A percentile compares a stretch with the other conserved stretches of the same genome.
phyloP scores from a whole-genome alignment of 352 stramenopile species.

The Phytopythium sindhum region DNA sequence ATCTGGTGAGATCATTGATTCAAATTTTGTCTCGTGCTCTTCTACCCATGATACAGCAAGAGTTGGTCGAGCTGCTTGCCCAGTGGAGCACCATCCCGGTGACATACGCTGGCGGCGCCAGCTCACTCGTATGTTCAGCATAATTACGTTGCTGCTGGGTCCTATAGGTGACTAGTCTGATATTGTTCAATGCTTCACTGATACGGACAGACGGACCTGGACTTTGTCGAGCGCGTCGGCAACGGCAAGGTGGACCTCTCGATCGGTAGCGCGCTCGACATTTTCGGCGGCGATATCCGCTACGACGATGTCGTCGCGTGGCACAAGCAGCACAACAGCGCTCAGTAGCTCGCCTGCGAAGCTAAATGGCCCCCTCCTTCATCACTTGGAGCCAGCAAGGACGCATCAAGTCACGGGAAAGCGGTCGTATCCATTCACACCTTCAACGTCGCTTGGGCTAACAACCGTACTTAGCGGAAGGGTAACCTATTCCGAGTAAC shows the following conservation, averaged over 20 bases:
- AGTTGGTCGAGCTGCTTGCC: constrained; percentile 92
- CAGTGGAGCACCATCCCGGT: constrained; percentile 92
- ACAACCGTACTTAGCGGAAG: background rate
- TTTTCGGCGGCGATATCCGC: constrained; percentile 93
- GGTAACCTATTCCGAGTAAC: no score
- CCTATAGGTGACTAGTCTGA: background rate
- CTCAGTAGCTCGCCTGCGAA: background rate
- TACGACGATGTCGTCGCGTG: constrained; percentile 94
- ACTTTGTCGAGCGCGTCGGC: constrained; percentile 92
- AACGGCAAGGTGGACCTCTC: constrained; percentile 96
- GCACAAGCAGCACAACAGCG: constrained; percentile 45
- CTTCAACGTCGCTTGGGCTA: background rate
- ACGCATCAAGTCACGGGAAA: no score
- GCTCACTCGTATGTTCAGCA: constrained; percentile 60
- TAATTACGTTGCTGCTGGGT: background rate
- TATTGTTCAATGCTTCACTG: background rate
- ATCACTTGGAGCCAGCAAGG: no score
- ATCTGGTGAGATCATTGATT: background rate
- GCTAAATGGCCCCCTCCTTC: background rate
- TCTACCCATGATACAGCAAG: constrained; percentile 56
- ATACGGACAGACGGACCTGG: constrained; percentile 84
- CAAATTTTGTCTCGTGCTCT: background rate
- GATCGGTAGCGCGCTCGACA: constrained; percentile 97
- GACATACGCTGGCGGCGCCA: constrained; percentile 96
- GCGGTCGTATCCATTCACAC: no score